These are phyloP conservation scores for Globisporangium sylvaticum DNA, from an alignment of 352 stramenopile species.

Conservation along the genomic window DNA sequence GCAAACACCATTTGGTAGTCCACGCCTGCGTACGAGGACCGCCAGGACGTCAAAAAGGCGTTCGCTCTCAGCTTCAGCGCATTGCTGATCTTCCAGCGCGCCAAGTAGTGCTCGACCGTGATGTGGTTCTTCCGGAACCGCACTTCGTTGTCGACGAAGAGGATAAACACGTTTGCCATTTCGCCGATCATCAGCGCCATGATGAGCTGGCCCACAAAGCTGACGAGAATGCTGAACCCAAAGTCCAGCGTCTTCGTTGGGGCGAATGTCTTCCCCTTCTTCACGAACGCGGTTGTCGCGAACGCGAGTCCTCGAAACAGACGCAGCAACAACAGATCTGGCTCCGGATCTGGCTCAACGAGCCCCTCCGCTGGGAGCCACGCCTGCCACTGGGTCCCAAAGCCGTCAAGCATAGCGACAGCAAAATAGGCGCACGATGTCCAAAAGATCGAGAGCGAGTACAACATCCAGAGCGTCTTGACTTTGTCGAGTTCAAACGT, in stretches of 20 bases:
- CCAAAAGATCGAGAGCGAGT: slow-evolving; percentile 60
- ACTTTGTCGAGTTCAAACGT: slow-evolving; percentile 52
- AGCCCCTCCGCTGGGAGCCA: slow-evolving; percentile 41
- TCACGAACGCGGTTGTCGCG: slow-evolving; percentile 53
- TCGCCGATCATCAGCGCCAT: slow-evolving; percentile 80
- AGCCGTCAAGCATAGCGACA: slow-evolving; percentile 51
- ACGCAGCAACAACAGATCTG: slow-evolving; percentile 32
- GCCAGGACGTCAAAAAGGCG: slow-evolving; percentile 52
- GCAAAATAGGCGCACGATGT: slow-evolving; percentile 60
- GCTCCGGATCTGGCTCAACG: slow-evolving; percentile 17
- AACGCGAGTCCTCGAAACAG: slow-evolving; percentile 50
- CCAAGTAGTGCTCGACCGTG: slow-evolving; percentile 41
- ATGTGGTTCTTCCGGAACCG: slow-evolving; percentile 75
- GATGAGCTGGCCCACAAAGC: slow-evolving; percentile 50
- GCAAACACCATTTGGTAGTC: slow-evolving; percentile 57
- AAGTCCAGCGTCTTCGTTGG: slow-evolving; percentile 38
- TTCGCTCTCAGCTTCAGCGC: slow-evolving; percentile 34
- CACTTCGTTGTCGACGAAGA: slow-evolving; percentile 60
- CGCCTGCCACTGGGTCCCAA: slow-evolving; percentile 47
- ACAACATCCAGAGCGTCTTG: slow-evolving; percentile 54
- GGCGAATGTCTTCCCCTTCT: slow-evolving; percentile 52
- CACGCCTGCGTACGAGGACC: slow-evolving; percentile 52
- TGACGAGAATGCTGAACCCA: slow-evolving; percentile 46
- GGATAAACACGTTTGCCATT: slow-evolving; percentile 58
- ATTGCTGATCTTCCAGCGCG: slow-evolving; percentile 34